Evolutionary conservation across 495 filamentous ascomycete genomes (phyloP), one percentile per base, ranked within the genome.

Genomic region (Penicillium salamii): DNA sequence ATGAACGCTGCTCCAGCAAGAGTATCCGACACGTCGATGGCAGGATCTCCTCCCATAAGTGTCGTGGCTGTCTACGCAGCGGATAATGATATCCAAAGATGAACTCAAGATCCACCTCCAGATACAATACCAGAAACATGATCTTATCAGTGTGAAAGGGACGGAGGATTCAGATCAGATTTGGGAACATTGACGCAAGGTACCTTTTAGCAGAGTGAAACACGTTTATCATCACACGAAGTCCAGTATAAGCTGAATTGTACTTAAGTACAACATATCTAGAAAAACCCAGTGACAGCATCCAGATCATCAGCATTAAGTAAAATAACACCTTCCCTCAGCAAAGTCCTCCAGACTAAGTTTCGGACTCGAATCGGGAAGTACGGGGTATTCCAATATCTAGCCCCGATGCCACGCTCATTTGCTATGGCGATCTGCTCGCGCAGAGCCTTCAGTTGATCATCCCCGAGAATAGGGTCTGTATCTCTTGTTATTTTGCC

Each of bases 231-330:
- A 20, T 35, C 14, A 3, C 13, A 9, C n/a, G 13, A 5, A 21
- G 26, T 7, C 11, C 6, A 13, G 9, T 9, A 9, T 12, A 19
- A 7, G 21, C 3, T 9, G 5, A 23, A 3, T 11, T 1, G 2
- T 23, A n/a, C n/a, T n/a, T n/a, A n/a, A n/a, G n/a, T n/a, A n/a
- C n/a, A n/a, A n/a, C n/a, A n/a, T n/a, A n/a, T n/a, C n/a, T n/a
- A 74, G 32, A 74, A 74, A 26, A 61, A 73, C 19, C 63, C 54
- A 6, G 72, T 63, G 20, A 76, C 82, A 29, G 69, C 80, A 52
- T 78, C 67, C 33, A 95, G 60, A 67, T 93, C 87, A 72, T 95
- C 89, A 0, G 84, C 88, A 67, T 90, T 92, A 41, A 95, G 66
- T 33, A 91, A 67, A 39, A 83, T 80, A 9, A 86, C 83, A 0